Conservation (phyloP, 192 early-diverging fungal species). For the Coemansia sp. region DNA sequence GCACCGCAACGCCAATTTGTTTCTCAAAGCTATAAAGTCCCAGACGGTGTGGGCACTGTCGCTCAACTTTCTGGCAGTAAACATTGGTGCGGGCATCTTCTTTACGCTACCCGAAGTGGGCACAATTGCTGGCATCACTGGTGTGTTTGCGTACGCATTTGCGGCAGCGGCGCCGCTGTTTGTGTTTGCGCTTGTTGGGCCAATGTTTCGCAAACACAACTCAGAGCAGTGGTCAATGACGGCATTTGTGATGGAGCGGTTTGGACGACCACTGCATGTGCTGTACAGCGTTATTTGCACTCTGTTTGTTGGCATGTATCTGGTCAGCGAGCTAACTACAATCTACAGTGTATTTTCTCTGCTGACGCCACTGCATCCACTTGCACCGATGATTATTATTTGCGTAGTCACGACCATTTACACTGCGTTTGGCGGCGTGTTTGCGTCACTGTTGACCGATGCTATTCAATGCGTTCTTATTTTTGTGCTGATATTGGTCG, state of each 20-base stretch:
- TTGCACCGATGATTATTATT: constrained; percentile 59
- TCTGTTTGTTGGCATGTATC: constrained; percentile 62
- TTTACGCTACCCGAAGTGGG: constrained; percentile 67
- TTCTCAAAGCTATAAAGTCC: constrained; percentile 57
- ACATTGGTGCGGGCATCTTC: constrained; percentile 64
- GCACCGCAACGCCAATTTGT: constrained; percentile 52
- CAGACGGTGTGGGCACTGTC: constrained; percentile 55
- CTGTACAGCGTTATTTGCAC: constrained; percentile 61
- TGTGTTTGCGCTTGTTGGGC: constrained; percentile 60
- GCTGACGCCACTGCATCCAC: constrained; percentile 58
- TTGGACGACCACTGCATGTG: constrained; percentile 59
- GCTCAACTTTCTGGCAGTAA: constrained; percentile 57
- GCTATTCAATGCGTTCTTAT: constrained; percentile 60
- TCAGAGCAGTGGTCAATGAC: constrained; percentile 66
- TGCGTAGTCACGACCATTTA: constrained; percentile 67
- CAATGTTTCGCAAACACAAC: constrained; percentile 60
- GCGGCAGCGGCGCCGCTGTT: constrained; percentile 62
- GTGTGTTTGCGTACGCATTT: constrained; percentile 66
- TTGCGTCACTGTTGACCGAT: constrained; percentile 68
- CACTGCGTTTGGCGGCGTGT: constrained; percentile 67
- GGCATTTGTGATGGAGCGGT: constrained; percentile 64
- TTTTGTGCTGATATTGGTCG: constrained; percentile 57
- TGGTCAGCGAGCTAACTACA: constrained; percentile 67
- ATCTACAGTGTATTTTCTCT: constrained; percentile 60
- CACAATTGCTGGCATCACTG: constrained; percentile 64